Evolutionary conservation across 2,329 filamentous ascomycete genomes (phyloP).

Genomic region (Lizonia empirigonia): DNA sequence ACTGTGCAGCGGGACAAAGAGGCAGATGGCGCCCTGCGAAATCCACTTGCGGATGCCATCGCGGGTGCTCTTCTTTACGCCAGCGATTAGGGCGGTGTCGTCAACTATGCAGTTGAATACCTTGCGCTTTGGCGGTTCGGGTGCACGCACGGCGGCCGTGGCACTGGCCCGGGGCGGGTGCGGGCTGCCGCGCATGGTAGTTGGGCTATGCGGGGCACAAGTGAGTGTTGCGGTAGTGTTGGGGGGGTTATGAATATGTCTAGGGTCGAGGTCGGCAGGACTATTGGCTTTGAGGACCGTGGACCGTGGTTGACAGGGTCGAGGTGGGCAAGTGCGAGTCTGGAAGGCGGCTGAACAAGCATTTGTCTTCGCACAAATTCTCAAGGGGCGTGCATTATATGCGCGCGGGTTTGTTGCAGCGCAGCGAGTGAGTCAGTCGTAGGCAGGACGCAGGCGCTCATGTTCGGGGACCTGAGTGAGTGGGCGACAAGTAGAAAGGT

Average conservation of each 20-base stretch:
- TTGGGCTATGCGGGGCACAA: conserved; percentile 6
- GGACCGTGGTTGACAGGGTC: conserved; percentile 14
- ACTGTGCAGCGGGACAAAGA: conserved; percentile 60
- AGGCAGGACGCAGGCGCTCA: conserved; percentile 22
- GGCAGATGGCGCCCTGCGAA: conserved; percentile 55
- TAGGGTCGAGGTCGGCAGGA: conserved; percentile 5
- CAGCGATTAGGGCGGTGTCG: conserved; percentile 57
- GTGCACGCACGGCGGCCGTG: conserved; percentile 30
- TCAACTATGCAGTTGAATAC: conserved; percentile 61
- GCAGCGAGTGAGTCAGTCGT: conserved; percentile 20
- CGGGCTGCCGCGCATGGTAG: conserved; percentile 42
- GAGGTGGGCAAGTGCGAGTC: conserved; percentile 15
- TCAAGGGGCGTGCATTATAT: conserved; percentile 34
- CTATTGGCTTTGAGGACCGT: conserved; percentile 7
- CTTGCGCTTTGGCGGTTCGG: conserved; percentile 49
- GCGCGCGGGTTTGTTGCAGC: conserved; percentile 27
- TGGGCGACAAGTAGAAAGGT: conserved; percentile 6
- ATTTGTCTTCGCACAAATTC: conserved; percentile 5
- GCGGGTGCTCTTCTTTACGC: conserved; percentile 58
- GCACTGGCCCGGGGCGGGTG: conserved; percentile 37
- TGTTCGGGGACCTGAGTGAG: conserved; percentile 19
- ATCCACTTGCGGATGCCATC: conserved; percentile 60
- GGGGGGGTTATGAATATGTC: not conserved
- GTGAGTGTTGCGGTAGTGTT: conserved; percentile 4
- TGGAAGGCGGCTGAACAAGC: conserved; percentile 4